Base-by-base conservation (phyloP, 805 yeast genomes). In the Yarrowia sp. region DNA sequence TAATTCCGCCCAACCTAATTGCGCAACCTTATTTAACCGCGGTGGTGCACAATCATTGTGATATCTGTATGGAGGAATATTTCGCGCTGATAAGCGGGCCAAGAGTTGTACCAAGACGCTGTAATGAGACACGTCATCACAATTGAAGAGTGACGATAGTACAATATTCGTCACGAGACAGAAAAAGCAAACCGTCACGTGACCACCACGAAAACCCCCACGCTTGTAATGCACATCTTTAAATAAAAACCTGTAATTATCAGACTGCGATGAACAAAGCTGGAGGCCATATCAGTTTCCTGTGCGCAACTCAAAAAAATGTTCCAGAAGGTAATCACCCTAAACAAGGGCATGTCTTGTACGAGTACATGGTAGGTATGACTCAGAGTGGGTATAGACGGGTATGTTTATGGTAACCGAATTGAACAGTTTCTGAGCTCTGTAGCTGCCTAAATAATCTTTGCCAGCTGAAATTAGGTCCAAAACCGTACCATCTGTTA, bases 61-160 rank as follows among this genome's bases (percentile, higher is more conserved):
- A 14, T 8, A 26, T 26, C 14, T n/a, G 36, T 30, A 48, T 48
- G 14, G 3, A 48, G 54, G 38, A 48, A 48, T 48, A 48, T 48
- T 48, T 48, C 24, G 54, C 54, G 54, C 54, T 46, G 54, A 48
- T 48, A 48, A 46, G 51, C 49, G 16, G 14, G 43, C 36, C 36
- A 33, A 33, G 36, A 33, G 14, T 10, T 16, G 17, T 33, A 8
- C 40, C 16, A 35, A 19, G 19, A n/a, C 3, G 19, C 21, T n/a
- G 16, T 8, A 2, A 14, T n/a, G 12, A n/a, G 40, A 35, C 40
- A 35, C 40, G 19, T 35, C 19, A n/a, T 11, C 19, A 16, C 6
- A 35, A n/a, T n/a, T n/a, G n/a, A n/a, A n/a, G n/a, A n/a, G n/a
- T n/a, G n/a, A n/a, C n/a, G n/a, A n/a, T n/a, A n/a, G n/a, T n/a